Evolutionary conservation across 139 green algal genomes (phyloP).

Genomic region (Chlamydomonas sp.): DNA sequence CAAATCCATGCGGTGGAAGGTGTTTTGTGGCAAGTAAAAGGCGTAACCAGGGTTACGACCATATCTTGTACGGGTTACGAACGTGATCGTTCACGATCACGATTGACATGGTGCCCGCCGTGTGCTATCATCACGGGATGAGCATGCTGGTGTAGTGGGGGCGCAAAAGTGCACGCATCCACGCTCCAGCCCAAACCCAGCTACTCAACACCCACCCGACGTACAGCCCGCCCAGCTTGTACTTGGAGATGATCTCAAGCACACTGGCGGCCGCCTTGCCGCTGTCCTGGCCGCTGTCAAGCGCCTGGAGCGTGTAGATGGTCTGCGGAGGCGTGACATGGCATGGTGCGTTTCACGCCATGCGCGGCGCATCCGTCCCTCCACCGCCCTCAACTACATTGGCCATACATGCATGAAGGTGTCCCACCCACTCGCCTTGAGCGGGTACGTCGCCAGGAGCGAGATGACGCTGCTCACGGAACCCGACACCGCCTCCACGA

Average conservation of each 20-base stretch:
- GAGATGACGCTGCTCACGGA: constrained; percentile 45
- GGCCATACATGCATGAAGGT: too few relatives aligned
- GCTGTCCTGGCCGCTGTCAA: constrained; percentile 1
- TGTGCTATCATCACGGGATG: too few relatives aligned
- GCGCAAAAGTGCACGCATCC: too few relatives aligned
- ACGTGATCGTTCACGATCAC: too few relatives aligned
- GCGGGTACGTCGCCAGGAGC: constrained; percentile 64
- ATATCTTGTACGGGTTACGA: too few relatives aligned
- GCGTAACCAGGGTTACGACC: too few relatives aligned
- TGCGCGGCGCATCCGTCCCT: neutral
- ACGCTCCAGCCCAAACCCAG: neutral
- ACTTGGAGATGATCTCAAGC: constrained; percentile 14
- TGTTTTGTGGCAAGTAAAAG: too few relatives aligned
- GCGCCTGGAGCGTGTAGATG: constrained; percentile 44
- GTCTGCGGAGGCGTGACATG: constrained; percentile 5
- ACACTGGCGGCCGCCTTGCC: neutral
- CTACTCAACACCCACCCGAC: neutral
- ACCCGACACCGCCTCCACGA: constrained; percentile 38
- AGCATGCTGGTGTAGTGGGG: too few relatives aligned
- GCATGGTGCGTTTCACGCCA: neutral
- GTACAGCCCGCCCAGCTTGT: constrained; percentile 9
- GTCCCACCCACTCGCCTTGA: constrained; percentile 37
- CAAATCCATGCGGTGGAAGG: too few relatives aligned
- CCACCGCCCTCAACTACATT: too few relatives aligned
- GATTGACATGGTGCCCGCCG: too few relatives aligned